Base-by-base conservation (phyloP, 805 yeast genomes). In the Wickerhamiella azyma region DNA sequence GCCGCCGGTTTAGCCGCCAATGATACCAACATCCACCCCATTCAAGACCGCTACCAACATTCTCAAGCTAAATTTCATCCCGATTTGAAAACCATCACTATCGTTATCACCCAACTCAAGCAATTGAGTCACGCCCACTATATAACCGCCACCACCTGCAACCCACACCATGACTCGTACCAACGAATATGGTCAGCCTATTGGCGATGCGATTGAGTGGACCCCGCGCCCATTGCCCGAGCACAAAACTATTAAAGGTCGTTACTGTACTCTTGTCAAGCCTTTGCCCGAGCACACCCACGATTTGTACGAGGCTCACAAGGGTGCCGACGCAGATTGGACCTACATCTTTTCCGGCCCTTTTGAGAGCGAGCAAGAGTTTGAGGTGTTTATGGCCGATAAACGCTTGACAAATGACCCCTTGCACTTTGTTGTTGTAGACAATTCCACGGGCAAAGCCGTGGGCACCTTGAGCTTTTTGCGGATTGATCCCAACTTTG, bases 401-500 rank as follows among this genome's bases (percentile, higher is more conserved):
- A 11, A 46, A 26, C 28, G 29, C 26, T 8, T 21, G 35, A 14
- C 47, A 13, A 36, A 29, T 2, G 57, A 52, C 13, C 47, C 51
- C 2, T 19, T 45, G 9, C 49, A 49, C 14, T 52, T 46, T 45
- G 60, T 60, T 3, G 52, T 63, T 16, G 43, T 60, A 1, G 55
- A 53, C 39, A 54, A 49, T 17, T 29, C 26, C 16, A 43, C 55
- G 1, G 47, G 46, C 6, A 47, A 50, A 16, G 55, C 63, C 2
- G 58, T 63, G 26, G 66, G 67, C 4, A 48, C 46, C 13, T 18
- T 57, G 24, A 46, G 59, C 14, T 51, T 55, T 19, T 50, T 62
- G 43, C 53, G 63, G 28, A 53, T 57, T 33, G 63, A 60, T 35
- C 50, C 54, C n/a, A 37, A 36, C 14, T 53, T 56, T 41, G 62